Evolutionary conservation across 1,139 yeast species (phyloP).

Genomic region (Candida pseudocylindracea): DNA sequence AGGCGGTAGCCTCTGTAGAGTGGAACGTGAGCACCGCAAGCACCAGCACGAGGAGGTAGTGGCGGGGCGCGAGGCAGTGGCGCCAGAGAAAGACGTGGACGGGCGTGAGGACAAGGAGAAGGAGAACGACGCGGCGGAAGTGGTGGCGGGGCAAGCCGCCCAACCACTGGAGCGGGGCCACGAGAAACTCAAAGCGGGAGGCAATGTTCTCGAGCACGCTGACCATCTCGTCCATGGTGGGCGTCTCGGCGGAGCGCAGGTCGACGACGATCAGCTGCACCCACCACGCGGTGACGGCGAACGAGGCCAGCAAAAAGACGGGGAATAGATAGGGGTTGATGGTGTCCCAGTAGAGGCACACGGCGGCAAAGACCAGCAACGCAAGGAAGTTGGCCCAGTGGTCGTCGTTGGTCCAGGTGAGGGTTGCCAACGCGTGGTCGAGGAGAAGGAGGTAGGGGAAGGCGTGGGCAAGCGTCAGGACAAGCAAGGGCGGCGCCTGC

Average conservation of each 20-base stretch:
- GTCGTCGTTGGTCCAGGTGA: slow-evolving; percentile 35
- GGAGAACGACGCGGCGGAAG: slow-evolving; percentile 11
- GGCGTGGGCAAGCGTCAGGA: slow-evolving; percentile 21
- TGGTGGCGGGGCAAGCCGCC: slow-evolving; percentile 9
- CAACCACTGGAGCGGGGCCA: slow-evolving; percentile 17
- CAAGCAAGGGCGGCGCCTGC: slow-evolving; percentile 20
- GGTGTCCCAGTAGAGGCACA: slow-evolving; percentile 22
- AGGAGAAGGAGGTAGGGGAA: slow-evolving; percentile 22
- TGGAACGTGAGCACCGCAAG: slow-evolving; percentile 22
- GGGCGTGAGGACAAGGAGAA: slow-evolving; percentile 18
- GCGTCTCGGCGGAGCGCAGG: slow-evolving; percentile 18
- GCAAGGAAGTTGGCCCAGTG: slow-evolving; percentile 24
- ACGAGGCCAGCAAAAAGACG: slow-evolving; percentile 10
- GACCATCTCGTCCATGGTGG: slow-evolving; percentile 34
- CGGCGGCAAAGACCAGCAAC: slow-evolving; percentile 14
- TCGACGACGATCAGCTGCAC: slow-evolving; percentile 20
- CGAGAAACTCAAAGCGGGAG: slow-evolving; percentile 18
- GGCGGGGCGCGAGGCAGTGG: slow-evolving; percentile 13
- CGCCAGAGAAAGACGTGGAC: slow-evolving; percentile 17
- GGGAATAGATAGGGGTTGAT: slow-evolving; percentile 17
- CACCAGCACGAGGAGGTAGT: slow-evolving; percentile 15
- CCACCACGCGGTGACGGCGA: slow-evolving; percentile 23
- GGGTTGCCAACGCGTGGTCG: slow-evolving; percentile 19
- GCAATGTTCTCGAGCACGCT: slow-evolving; percentile 27
- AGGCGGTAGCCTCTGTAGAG: slow-evolving; percentile 28